Evolutionary conservation across 805 yeast genomes (phyloP), one percentile per base, ranked within the genome.

Genomic region (Barnettozyma sp.): DNA sequence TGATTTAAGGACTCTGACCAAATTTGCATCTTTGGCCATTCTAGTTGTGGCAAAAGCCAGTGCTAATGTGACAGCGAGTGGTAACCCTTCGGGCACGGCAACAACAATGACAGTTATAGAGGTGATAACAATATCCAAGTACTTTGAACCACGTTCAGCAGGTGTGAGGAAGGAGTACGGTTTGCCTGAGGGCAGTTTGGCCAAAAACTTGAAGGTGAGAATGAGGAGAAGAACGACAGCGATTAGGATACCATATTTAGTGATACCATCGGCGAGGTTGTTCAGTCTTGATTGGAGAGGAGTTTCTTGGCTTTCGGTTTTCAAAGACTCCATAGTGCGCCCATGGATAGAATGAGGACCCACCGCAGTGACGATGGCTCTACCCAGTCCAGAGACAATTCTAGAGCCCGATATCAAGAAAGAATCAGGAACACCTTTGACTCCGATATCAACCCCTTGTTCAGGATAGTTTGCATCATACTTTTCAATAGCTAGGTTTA

Each of bases 51-150:
- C 98, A 66, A 92, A 92, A 0, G 98, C 98, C 46, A 92, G 67
- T 0, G 98, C 95, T 31, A 92, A 68, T 1, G 99, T 92, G 13
- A 92, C 98, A 2, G 99, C 99, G 38, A 92, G 67, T 2, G 99
- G 99, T 39, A 92, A 71, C 43, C 99, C 99, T 62, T 92, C 99
- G 4, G 99, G 99, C n/a, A 92, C 95, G 0, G 98, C 99, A 34
- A 92, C 98, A 12, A 90, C 98, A 20, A 92, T 78, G 48, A 92
- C 73, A 0, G 98, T 87, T 41, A 92, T 82, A 1, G 97, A 82
- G 17, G 92, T 85, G 52, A 92, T 92, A 41, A 92, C 67, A 38
- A 90, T 83, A 50, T 85, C 80, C 64, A 92, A 66, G 48, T 88
- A 88, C 46, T 71, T 72, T 37, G 84, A 76, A 46, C 95, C 97